Percentiles rank a stretch among this genome's conserved stretches.
These are phyloP conservation scores for Plenodomus biglobosus DNA, from an alignment of 2,329 filamentous ascomycete species.

Conservation along the genomic window DNA sequence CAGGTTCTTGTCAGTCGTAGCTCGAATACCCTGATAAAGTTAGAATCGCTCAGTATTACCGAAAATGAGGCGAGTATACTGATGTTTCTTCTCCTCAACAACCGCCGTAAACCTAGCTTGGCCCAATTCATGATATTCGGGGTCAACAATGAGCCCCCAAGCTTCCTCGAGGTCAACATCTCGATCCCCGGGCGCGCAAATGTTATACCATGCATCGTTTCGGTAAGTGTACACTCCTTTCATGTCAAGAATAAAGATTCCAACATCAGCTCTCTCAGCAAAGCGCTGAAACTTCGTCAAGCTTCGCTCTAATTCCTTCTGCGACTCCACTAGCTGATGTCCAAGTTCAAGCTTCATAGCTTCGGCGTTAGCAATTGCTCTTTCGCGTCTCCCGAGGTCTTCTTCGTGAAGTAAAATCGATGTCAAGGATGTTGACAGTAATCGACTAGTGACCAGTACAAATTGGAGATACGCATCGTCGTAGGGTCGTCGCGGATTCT, in stretches of 20 bases:
- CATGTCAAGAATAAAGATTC: conserved; percentile 45
- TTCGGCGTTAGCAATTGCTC: conserved; percentile 36
- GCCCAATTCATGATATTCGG: conserved; percentile 13
- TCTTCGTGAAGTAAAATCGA: conserved; percentile 46
- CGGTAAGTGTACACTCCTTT: conserved; percentile 41
- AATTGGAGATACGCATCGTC: conserved; percentile 47
- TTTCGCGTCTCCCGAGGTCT: conserved; percentile 40
- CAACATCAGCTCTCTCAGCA: conserved; percentile 44
- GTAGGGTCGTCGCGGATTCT: conserved; percentile 42
- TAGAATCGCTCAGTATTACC: conserved; percentile 1
- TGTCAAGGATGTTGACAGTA: conserved; percentile 44
- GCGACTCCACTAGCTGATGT: conserved; percentile 33
- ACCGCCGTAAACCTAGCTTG: conserved; percentile 19
- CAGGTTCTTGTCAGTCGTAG: conserved; percentile 44
- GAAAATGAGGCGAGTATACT: conserved; percentile 5
- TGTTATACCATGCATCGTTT: conserved; percentile 34
- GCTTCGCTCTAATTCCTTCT: conserved; percentile 37
- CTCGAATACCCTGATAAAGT: conserved; percentile 29
- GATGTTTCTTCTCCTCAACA: conserved; percentile 18
- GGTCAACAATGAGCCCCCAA: conserved; percentile 22
- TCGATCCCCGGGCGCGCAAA: conserved; percentile 24
- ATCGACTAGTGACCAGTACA: conserved; percentile 37
- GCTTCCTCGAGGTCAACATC: conserved; percentile 18
- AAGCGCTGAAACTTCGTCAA: conserved; percentile 44
- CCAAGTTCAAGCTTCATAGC: conserved; percentile 43